A percentile compares a stretch with the other conserved stretches of the same genome.
phyloP scores from a whole-genome alignment of 176 grass and related monocot genomes.

The Hordeum vulgare region MorexV3_pseudomolecules_assembly NC_058520.1:241661022-241661521 shows the following conservation, averaged over 20 bases:
- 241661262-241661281: neutral
- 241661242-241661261: slow-evolving; percentile 95
- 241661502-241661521: neutral
- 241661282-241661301: neutral
- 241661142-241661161: too few species aligned
- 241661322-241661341: slow-evolving; percentile 31
- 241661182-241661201: slow-evolving; percentile 93
- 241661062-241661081: too few species aligned
- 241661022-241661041: too few species aligned
- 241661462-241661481: neutral
- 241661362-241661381: slow-evolving; percentile 74
- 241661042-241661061: too few species aligned
- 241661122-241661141: too few species aligned
- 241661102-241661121: too few species aligned
- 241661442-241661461: slow-evolving; percentile 13
- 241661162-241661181: slow-evolving; percentile 63
- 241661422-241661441: slow-evolving; percentile 94
- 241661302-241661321: neutral
- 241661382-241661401: slow-evolving; percentile 73
- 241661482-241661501: slow-evolving; percentile 5
- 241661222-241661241: slow-evolving; percentile 84
- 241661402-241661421: slow-evolving; percentile 86
- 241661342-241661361: slow-evolving; percentile 92
- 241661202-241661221: slow-evolving; percentile 87
- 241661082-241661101: too few species aligned